Evolutionary conservation across 2,329 filamentous ascomycete genomes (phyloP).

Genomic region (Aureobasidium sp.): DNA sequence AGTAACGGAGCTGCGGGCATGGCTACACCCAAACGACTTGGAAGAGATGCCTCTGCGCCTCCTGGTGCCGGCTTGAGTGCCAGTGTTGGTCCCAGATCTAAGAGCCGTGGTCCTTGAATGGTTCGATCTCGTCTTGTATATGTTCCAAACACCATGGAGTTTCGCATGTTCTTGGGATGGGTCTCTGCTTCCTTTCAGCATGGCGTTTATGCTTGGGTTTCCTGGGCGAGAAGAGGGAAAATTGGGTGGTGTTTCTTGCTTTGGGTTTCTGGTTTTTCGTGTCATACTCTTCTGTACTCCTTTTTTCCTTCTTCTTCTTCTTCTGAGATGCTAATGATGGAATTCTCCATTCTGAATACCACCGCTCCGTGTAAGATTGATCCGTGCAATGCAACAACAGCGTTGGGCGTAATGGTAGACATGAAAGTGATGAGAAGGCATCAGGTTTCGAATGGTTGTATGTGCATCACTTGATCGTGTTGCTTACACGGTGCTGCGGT

Average conservation of each 20-base stretch:
- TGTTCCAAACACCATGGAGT: neutral
- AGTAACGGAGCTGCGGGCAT: slow-evolving; percentile 34
- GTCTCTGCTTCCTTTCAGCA: neutral
- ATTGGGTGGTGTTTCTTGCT: neutral
- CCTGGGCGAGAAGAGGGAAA: neutral
- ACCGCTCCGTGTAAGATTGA: neutral
- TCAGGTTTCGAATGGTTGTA: too few species aligned
- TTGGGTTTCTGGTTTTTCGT: neutral
- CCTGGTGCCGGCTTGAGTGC: neutral
- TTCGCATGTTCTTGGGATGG: neutral
- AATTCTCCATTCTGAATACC: neutral
- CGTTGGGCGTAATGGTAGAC: too few species aligned
- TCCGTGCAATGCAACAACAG: too few species aligned
- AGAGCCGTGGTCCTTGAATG: slow-evolving; percentile 2
- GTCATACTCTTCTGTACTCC: neutral
- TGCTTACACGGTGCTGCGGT: too few species aligned
- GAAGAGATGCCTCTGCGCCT: slow-evolving; percentile 7
- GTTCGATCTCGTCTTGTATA: neutral
- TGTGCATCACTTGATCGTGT: too few species aligned
- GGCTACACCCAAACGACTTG: neutral
- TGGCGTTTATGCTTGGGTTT: neutral
- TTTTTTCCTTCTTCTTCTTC: neutral
- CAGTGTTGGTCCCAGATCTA: neutral
- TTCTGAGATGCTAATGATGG: neutral
- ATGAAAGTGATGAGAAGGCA: too few species aligned